Conservation (phyloP, 176 grass and related monocot genomes). For the Hsuehochloa calcarea region DNA sequence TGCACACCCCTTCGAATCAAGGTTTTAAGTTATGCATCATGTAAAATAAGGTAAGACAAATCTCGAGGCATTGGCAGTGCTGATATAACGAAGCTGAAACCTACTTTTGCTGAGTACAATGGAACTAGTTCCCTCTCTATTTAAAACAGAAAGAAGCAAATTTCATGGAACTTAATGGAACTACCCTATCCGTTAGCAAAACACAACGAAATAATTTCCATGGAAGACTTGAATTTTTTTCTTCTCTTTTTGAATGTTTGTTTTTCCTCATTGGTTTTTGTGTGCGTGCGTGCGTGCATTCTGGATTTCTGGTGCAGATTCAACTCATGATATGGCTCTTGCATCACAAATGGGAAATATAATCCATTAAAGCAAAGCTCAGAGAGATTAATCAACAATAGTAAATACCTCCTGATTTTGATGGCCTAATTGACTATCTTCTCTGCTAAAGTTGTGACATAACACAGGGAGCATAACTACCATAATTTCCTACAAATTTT, state of each 20-base stretch:
- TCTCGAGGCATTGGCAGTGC: neutral
- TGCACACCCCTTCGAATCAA: neutral
- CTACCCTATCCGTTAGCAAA: neutral
- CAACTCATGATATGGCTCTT: neutral
- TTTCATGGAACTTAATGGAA: neutral
- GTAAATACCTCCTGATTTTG: neutral
- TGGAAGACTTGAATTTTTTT: neutral
- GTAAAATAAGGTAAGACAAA: neutral
- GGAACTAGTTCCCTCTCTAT: neutral
- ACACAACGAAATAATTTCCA: neutral
- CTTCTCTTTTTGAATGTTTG: neutral
- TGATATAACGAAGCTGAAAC: neutral
- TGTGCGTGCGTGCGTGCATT: neutral
- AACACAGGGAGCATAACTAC: neutral
- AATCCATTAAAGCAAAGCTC: neutral
- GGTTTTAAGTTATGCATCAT: neutral
- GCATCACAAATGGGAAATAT: neutral
- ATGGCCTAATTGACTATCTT: no score
- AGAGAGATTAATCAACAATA: neutral
- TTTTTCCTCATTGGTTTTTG: neutral
- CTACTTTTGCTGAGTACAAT: neutral
- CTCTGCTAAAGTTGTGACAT: neutral
- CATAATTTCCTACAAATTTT: neutral
- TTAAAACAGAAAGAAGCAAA: neutral
- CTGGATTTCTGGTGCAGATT: neutral